Evolutionary conservation across 2,329 filamentous ascomycete genomes (phyloP).

Genomic region (Pezicula radicicola): DNA sequence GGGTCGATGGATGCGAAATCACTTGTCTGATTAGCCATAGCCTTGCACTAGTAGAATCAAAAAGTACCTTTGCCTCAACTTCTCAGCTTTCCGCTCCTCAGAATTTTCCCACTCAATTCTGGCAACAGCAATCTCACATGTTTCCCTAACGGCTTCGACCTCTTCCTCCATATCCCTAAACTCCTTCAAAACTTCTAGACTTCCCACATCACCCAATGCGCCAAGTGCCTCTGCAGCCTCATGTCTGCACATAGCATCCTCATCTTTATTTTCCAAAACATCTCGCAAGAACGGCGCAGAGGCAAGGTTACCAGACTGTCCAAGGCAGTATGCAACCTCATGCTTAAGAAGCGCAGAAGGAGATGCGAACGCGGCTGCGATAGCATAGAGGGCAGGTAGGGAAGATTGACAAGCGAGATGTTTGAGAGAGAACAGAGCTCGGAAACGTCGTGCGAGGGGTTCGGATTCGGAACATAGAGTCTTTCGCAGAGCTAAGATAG

Average conservation of each 20-base stretch:
- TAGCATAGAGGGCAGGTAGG: slow-evolving; percentile 67
- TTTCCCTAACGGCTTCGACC: slow-evolving; percentile 82
- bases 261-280: slow-evolving; percentile 73
- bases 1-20: slow-evolving; percentile 96
- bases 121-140: slow-evolving; percentile 94
- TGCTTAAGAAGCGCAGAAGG: slow-evolving; percentile 91
- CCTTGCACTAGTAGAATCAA: slow-evolving; percentile 7
- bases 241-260: slow-evolving; percentile 94
- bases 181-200: slow-evolving; percentile 69
- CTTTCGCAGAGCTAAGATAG: slow-evolving; percentile 56
- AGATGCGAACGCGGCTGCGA: slow-evolving; percentile 81
- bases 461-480: slow-evolving; percentile 77
- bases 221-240: slow-evolving; percentile 95
- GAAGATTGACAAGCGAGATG: slow-evolving; percentile 73
- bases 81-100: slow-evolving; percentile 67
- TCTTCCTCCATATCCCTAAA: slow-evolving; percentile 75
- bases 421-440: slow-evolving; percentile 96
- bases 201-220: slow-evolving; percentile 73
- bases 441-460: slow-evolving; percentile 85
- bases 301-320: slow-evolving; percentile 77
- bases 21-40: slow-evolving; percentile 43
- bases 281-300: slow-evolving; percentile 70
- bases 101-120: slow-evolving; percentile 92
- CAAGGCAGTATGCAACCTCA: slow-evolving; percentile 94
- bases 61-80: slow-evolving; percentile 73